Percentiles rank a stretch among this genome's conserved stretches.
Conservation (phyloP, 306 rosid genomes). For the Gastrolobium villosum region DNA sequence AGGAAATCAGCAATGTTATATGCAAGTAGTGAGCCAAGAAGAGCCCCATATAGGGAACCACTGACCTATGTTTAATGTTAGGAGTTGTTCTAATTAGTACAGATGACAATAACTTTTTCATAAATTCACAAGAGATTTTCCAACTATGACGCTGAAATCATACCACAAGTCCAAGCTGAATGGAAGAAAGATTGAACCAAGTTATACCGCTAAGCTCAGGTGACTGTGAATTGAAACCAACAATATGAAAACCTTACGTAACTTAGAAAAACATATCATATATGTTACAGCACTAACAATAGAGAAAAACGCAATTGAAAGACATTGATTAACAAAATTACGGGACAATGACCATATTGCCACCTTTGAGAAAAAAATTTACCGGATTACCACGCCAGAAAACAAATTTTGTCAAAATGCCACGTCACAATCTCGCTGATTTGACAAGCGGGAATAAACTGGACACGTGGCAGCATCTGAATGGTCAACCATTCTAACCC, state of each 20-base stretch:
- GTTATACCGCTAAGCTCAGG: conserved; percentile 86
- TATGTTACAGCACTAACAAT: background rate
- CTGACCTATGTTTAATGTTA: conserved; percentile 69
- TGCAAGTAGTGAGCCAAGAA: conserved; percentile 84
- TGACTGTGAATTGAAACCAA: conserved; percentile 69
- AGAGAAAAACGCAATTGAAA: conserved; percentile 9
- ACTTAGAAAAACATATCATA: conserved; percentile 1
- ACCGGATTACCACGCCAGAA: too few species aligned
- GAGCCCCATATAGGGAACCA: conserved; percentile 97
- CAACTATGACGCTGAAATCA: conserved; percentile 42
- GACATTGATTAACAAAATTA: conserved; percentile 44
- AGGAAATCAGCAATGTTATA: conserved; percentile 88
- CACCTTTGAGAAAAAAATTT: too few species aligned
- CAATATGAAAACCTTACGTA: background rate
- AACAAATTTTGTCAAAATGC: too few species aligned
- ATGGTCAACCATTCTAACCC: too few species aligned
- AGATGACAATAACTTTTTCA: conserved; percentile 26
- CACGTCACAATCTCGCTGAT: too few species aligned
- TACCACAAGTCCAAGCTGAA: conserved; percentile 98
- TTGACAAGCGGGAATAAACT: too few species aligned
- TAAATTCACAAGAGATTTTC: conserved; percentile 23
- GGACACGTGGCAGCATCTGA: too few species aligned
- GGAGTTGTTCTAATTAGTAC: conserved; percentile 31
- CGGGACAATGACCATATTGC: too few species aligned
- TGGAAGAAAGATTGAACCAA: conserved; percentile 84